These are phyloP conservation scores for Fusarium staphyleae DNA, from an alignment of 2,329 filamentous ascomycete species.

Conservation along the genomic window DNA sequence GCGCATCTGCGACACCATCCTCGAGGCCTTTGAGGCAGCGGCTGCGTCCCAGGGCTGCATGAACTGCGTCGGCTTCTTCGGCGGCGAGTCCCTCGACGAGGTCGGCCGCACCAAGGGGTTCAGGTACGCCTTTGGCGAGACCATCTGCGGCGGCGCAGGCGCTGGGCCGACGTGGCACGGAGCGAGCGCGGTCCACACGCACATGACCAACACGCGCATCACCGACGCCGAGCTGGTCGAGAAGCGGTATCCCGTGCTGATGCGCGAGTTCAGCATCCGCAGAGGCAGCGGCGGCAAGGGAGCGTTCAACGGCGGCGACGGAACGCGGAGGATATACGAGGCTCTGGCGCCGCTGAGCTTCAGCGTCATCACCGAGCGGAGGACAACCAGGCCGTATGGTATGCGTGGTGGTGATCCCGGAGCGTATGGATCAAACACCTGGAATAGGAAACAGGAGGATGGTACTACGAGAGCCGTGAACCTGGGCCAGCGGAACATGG, in stretches of 20 bases:
- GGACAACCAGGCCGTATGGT: conserved; percentile 78
- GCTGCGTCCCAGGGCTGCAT: conserved; percentile 78
- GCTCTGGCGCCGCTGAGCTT: conserved; percentile 79
- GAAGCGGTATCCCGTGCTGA: conserved; percentile 42
- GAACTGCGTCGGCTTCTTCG: conserved; percentile 81
- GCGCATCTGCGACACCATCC: conserved; percentile 65
- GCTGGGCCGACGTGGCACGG: conserved; percentile 41
- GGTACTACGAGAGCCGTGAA: conserved; percentile 44
- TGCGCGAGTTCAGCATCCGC: conserved; percentile 42
- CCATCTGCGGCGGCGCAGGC: conserved; percentile 42
- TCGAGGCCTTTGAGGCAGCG: conserved; percentile 76
- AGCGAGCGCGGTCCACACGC: conserved; percentile 38
- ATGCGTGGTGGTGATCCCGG: conserved; percentile 74
- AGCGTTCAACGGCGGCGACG: conserved; percentile 73
- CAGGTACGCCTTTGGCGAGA: conserved; percentile 43
- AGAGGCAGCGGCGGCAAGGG: conserved; percentile 62
- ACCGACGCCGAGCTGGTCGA: conserved; percentile 46
- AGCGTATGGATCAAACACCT: conserved; percentile 71
- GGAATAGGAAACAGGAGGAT: conserved; percentile 54
- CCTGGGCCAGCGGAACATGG: conserved; percentile 18
- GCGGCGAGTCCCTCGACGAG: conserved; percentile 52
- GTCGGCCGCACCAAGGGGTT: conserved; percentile 15
- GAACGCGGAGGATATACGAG: conserved; percentile 80
- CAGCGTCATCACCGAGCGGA: conserved; percentile 76
- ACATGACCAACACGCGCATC: conserved; percentile 49